Evolutionary conservation across 495 filamentous ascomycete species (phyloP).

Genomic region (Rusavskia elegans): DNA sequence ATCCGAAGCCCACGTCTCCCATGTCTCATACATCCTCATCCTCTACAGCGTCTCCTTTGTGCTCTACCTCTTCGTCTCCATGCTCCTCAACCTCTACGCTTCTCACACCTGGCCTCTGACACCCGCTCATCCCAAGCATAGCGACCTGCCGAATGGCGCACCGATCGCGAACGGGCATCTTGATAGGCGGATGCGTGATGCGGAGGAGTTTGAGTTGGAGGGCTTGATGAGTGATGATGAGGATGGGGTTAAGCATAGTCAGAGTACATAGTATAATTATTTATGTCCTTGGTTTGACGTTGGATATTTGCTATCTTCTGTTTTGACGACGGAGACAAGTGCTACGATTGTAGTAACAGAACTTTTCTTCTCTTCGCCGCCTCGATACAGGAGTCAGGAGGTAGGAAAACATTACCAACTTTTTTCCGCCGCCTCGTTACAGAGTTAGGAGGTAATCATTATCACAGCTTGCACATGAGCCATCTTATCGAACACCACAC

Average conservation of each 20-base stretch:
- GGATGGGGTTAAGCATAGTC: constrained; percentile 17
- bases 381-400: neutral
- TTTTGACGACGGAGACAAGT: too few species aligned
- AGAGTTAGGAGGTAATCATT: too few species aligned
- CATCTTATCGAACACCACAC: too few species aligned
- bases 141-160: constrained; percentile 5
- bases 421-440: too few species aligned
- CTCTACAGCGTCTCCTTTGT: constrained; percentile 82
- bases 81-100: constrained; percentile 73
- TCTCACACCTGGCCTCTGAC: constrained; percentile 33
- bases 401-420: too few species aligned
- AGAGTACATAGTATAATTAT: neutral
- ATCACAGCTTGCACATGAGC: too few species aligned
- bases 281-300: too few species aligned
- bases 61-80: constrained; percentile 73
- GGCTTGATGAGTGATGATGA: constrained; percentile 85
- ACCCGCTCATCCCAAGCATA: too few species aligned
- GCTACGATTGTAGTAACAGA: neutral
- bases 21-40: constrained; percentile 83
- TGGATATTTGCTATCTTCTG: too few species aligned
- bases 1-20: constrained; percentile 53
- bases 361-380: neutral
- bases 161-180: constrained; percentile 37
- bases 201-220: constrained; percentile 80
- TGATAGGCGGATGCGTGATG: constrained; percentile 43